Evolutionary conservation across 345 rosid species (phyloP).

Genomic region (Turritis glabra): DNA sequence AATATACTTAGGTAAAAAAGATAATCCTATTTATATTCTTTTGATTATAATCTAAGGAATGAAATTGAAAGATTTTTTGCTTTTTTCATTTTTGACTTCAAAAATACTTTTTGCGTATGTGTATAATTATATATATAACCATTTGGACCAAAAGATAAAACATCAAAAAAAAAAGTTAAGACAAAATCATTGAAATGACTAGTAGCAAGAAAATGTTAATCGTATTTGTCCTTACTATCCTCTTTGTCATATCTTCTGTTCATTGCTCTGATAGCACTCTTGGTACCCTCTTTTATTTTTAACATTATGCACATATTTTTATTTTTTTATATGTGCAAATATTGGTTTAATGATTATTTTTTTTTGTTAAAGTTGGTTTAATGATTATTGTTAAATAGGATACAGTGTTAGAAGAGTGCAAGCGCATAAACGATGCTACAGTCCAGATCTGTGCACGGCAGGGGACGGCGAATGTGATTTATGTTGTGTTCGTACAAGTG

Average conservation of each 20-base stretch:
- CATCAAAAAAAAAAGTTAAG: background rate
- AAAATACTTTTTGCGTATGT: background rate
- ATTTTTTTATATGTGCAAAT: background rate
- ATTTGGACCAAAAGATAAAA: background rate
- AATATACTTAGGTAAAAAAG: background rate
- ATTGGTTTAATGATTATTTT: background rate
- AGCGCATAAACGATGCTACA: background rate
- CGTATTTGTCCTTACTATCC: background rate
- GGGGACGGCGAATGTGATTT: background rate
- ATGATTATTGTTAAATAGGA: background rate
- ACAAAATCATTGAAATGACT: background rate
- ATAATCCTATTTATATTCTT: background rate
- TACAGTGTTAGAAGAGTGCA: background rate
- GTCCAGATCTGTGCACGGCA: background rate
- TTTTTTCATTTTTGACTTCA: background rate
- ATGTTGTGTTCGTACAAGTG: background rate
- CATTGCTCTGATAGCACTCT: background rate
- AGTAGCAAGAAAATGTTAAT: background rate
- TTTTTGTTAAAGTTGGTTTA: background rate
- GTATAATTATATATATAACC: no score
- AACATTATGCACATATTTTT: background rate
- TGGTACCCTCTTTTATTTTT: background rate
- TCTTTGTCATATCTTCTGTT: background rate
- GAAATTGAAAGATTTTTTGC: background rate
- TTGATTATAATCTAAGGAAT: no score